phyloP scores from a whole-genome alignment of 768 basidiomycete species.

The Daedalea quercina region DNA sequence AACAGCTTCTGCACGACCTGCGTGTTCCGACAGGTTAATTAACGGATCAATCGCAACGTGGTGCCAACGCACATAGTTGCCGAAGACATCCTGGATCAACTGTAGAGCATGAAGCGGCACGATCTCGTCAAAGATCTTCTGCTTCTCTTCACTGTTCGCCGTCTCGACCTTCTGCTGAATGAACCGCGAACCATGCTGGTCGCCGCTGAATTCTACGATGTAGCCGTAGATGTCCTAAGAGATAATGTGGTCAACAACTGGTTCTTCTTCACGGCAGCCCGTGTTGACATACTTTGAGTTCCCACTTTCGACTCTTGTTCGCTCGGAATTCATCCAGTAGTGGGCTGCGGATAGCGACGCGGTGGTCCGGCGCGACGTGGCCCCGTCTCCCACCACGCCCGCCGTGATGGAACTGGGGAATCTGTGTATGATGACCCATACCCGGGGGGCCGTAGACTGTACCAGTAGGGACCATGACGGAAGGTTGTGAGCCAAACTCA shows the following conservation, averaged over 20 bases:
- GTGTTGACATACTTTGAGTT: conserved; percentile 47
- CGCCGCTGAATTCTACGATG: conserved; percentile 86
- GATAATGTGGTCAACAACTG: not conserved
- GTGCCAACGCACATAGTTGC: conserved; percentile 76
- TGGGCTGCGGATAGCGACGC: conserved; percentile 50
- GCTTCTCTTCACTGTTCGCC: conserved; percentile 73
- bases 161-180: conserved; percentile 84
- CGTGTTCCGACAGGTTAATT: conserved; percentile 4
- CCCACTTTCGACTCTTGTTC: conserved; percentile 77
- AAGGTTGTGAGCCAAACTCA: conserved; percentile 44
- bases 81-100: conserved; percentile 89
- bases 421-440: conserved; percentile 11
- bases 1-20: conserved; percentile 93
- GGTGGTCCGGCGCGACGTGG: conserved; percentile 24
- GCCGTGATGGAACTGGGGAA: conserved; percentile 21
- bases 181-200: conserved; percentile 97
- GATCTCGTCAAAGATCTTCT: conserved; percentile 82
- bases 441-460: conserved; percentile 38
- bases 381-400: conserved; percentile 40
- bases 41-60: not conserved
- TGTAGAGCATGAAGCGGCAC: conserved; percentile 66
- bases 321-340: conserved; percentile 81
- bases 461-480: conserved; percentile 38
- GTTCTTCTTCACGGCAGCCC: not conserved
- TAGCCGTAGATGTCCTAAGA: conserved; percentile 78